Conservation (phyloP, 2,329 filamentous ascomycete genomes). For the Ophiocordyceps polyrhachis-furcata region DNA sequence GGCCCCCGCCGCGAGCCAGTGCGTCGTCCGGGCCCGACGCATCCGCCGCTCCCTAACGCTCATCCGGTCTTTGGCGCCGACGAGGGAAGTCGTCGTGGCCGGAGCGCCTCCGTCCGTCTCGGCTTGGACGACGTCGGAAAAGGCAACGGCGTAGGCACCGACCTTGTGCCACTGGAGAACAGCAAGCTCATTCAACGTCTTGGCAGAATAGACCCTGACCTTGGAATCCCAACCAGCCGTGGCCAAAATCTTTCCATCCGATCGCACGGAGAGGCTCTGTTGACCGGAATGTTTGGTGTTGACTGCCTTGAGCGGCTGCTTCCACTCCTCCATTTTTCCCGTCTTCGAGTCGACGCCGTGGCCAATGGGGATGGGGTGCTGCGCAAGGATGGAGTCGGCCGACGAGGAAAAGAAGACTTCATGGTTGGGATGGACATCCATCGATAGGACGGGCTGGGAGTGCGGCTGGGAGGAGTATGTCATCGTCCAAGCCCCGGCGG, state of each 20-base stretch:
- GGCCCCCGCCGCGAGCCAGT: slow-evolving; percentile 79
- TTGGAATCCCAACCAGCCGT: slow-evolving; percentile 87
- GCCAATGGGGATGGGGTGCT: slow-evolving; percentile 43
- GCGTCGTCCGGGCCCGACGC: slow-evolving; percentile 46
- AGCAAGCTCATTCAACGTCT: slow-evolving; percentile 69
- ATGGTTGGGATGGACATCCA: slow-evolving; percentile 32
- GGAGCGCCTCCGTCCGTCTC: neutral
- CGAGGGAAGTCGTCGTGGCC: neutral
- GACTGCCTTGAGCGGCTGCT: slow-evolving; percentile 36
- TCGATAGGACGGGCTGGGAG: slow-evolving; percentile 63
- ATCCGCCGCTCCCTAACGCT: slow-evolving; percentile 44
- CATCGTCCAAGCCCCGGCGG: slow-evolving; percentile 22
- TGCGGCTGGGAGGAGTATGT: slow-evolving; percentile 52
- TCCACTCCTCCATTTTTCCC: slow-evolving; percentile 13
- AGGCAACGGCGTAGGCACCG: slow-evolving; percentile 66
- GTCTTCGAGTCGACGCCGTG: slow-evolving; percentile 4
- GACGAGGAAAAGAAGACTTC: slow-evolving; percentile 59
- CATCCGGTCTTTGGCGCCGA: neutral
- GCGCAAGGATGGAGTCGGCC: slow-evolving; percentile 62
- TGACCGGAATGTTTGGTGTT: slow-evolving; percentile 85
- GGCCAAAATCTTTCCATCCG: slow-evolving; percentile 66
- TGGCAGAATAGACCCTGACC: slow-evolving; percentile 62
- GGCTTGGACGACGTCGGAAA: slow-evolving; percentile 29
- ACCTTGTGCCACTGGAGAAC: slow-evolving; percentile 89
- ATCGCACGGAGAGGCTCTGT: slow-evolving; percentile 58